Evolutionary conservation across 1,284 basidiomycete species (phyloP).

Genomic region (Ceratobasidium sp.): DNA sequence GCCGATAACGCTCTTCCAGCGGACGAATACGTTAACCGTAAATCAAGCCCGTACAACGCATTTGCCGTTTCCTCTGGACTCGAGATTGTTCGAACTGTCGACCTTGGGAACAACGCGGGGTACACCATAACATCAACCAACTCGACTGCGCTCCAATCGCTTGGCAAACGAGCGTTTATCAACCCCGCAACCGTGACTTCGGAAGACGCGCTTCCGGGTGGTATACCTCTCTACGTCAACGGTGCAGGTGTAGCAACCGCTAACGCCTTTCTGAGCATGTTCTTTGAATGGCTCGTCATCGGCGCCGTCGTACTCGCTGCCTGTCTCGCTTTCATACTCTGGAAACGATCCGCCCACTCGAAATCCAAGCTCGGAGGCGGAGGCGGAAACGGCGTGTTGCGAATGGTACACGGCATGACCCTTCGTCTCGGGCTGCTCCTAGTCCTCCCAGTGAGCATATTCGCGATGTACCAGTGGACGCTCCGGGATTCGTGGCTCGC

Average conservation of each 20-base stretch:
- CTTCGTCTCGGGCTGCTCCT: conserved; percentile 69
- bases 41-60: conserved; percentile 81
- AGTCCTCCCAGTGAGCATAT: conserved; percentile 78
- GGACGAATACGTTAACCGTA: conserved; percentile 79
- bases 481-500: conserved; percentile 88
- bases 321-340: neutral
- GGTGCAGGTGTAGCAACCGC: conserved; percentile 79
- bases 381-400: neutral
- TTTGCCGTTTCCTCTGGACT: conserved; percentile 1
- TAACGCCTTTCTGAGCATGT: conserved; percentile 87
- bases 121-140: conserved; percentile 31
- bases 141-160: conserved; percentile 37
- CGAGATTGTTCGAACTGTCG: neutral
- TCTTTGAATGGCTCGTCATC: conserved; percentile 77
- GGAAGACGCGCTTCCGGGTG: conserved; percentile 77
- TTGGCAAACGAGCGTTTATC: conserved; percentile 44
- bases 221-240: conserved; percentile 85
- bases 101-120: neutral
- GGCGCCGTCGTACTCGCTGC: conserved; percentile 71
- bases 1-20: conserved; percentile 71
- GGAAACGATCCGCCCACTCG: neutral
- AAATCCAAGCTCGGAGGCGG: neutral
- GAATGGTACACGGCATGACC: conserved; percentile 13
- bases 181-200: conserved; percentile 70
- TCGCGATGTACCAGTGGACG: conserved; percentile 90